Conservation (phyloP, 106 monocot species). For the Triglochin maritima region DNA sequence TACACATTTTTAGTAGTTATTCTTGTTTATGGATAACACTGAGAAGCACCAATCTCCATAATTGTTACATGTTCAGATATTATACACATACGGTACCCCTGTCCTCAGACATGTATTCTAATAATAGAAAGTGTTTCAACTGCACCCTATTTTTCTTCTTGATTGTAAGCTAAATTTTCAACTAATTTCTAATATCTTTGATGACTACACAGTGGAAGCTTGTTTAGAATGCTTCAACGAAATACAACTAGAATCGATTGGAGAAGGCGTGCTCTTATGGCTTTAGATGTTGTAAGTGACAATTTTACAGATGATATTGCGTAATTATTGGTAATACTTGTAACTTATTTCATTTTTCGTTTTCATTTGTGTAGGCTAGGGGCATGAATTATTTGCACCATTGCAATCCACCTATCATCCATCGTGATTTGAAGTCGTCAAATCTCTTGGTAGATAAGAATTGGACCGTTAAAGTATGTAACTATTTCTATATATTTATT, state of each 20-base stretch:
- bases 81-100: too few species aligned
- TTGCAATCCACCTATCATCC: conserved; percentile 84
- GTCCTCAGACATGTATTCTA: too few species aligned
- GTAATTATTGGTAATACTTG: too few species aligned
- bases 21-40: too few species aligned
- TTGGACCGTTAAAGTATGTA: conserved; percentile 94
- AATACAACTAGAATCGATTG: conserved; percentile 55
- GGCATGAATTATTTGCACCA: conserved; percentile 99
- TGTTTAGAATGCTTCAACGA: conserved; percentile 77
- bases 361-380: conserved; percentile 39
- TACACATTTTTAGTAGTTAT: too few species aligned
- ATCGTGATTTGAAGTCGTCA: conserved; percentile 97
- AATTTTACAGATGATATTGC: too few species aligned
- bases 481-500: not conserved
- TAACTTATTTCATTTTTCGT: too few species aligned
- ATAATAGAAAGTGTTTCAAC: too few species aligned
- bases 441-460: conserved; percentile 98
- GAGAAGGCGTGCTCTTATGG: conserved; percentile 91
- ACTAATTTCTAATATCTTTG: not conserved
- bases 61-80: too few species aligned
- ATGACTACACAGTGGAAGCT: conserved; percentile 53
- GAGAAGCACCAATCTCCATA: too few species aligned
- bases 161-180: not conserved
- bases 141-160: not conserved
- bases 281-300: conserved; percentile 85